These are phyloP conservation scores for Halenospora varia DNA, from an alignment of 495 filamentous ascomycete genomes.

Conservation along the genomic window DNA sequence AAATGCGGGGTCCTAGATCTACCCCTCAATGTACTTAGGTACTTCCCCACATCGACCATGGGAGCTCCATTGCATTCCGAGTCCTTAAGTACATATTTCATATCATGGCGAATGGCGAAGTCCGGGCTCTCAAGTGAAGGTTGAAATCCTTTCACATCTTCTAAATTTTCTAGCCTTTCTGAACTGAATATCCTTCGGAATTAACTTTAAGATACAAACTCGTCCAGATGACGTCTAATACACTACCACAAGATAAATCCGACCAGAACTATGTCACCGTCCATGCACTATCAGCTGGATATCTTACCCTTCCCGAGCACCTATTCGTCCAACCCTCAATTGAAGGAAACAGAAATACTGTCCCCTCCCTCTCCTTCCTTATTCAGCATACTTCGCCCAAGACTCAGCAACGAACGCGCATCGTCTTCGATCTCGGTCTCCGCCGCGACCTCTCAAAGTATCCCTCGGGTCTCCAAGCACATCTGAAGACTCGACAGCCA, in stretches of 20 bases:
- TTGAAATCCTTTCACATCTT: too few species aligned
- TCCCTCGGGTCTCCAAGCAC: too few species aligned
- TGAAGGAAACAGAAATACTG: conserved; percentile 18
- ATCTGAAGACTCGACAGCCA: conserved; percentile 32
- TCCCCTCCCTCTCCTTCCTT: conserved; percentile 25
- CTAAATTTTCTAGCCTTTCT: too few species aligned
- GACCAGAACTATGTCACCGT: conserved; percentile 3
- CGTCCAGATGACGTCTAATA: neutral
- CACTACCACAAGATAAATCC: neutral
- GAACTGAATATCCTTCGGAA: too few species aligned
- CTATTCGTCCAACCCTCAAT: conserved; percentile 33
- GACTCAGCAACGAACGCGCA: conserved; percentile 21
- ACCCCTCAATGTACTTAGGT: neutral
- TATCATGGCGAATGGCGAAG: too few species aligned
- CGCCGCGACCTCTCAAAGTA: conserved; percentile 30
- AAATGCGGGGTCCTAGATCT: neutral
- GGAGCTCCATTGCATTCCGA: neutral
- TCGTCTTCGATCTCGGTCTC: conserved; percentile 41
- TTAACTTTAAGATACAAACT: neutral
- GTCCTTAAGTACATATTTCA: neutral
- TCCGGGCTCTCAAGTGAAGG: too few species aligned
- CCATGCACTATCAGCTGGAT: conserved; percentile 19
- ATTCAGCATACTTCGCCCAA: conserved; percentile 28
- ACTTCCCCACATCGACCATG: neutral
- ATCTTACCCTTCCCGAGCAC: conserved; percentile 36